Evolutionary conservation across 2,329 filamentous ascomycete species (phyloP).

Genomic region (Aspergillus calidoustus): DNA sequence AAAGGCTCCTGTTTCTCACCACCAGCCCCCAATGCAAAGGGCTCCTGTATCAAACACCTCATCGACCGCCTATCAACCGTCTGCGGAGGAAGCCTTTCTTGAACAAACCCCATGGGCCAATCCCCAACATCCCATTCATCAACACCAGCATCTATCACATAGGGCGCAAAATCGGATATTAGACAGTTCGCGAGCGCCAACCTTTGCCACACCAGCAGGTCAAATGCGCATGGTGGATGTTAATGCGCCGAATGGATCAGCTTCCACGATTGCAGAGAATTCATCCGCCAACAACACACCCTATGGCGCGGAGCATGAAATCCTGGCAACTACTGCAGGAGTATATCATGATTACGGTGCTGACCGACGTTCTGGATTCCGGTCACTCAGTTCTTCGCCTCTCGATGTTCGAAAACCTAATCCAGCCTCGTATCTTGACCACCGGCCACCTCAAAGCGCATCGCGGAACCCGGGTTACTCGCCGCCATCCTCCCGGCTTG

Average conservation of each 20-base stretch:
- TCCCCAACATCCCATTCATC: constrained; percentile 76
- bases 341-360: constrained; percentile 40
- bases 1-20: constrained; percentile 27
- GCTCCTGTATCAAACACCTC: constrained; percentile 39
- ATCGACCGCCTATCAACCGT: constrained; percentile 43
- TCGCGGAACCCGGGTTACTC: constrained; percentile 39
- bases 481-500: constrained; percentile 39
- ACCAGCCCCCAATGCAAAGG: constrained; percentile 36
- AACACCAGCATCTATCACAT: constrained; percentile 49
- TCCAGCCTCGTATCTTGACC: constrained; percentile 33
- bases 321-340: constrained; percentile 28
- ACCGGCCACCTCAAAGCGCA: constrained; percentile 30
- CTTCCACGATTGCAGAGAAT: constrained; percentile 52
- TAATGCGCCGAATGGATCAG: constrained; percentile 50
- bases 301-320: constrained; percentile 44
- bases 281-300: constrained; percentile 52
- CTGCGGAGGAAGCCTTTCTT: constrained; percentile 83
- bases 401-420: constrained; percentile 46
- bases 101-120: constrained; percentile 93
- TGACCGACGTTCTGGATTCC: constrained; percentile 41
- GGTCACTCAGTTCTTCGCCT: constrained; percentile 45
- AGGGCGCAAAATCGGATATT: constrained; percentile 38
- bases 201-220: constrained; percentile 48
- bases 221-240: constrained; percentile 51
- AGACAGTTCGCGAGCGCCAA: constrained; percentile 40